Evolutionary conservation across 2,329 filamentous ascomycete genomes (phyloP).

Genomic region (Paecilomyces sp.): DNA sequence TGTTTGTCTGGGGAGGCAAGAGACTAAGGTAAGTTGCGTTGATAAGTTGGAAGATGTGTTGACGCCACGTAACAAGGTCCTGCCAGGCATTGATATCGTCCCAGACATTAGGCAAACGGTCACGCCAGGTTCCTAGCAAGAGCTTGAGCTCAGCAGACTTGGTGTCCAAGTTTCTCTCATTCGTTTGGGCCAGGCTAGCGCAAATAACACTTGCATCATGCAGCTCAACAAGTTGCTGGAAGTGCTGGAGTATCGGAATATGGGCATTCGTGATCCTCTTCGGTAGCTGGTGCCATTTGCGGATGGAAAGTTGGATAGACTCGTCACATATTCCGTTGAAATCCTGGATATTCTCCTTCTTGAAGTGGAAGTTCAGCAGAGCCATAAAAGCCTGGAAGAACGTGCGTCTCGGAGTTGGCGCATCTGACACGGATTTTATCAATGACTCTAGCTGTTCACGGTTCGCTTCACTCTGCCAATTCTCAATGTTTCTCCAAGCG

Average conservation of each 20-base stretch:
- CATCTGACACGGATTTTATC: slow-evolving; percentile 96
- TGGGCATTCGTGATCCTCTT: slow-evolving; percentile 90
- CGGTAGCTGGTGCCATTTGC: slow-evolving; percentile 98
- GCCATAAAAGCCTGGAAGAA: slow-evolving; percentile 99
- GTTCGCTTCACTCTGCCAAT: slow-evolving; percentile 81
- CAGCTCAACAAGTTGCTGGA: slow-evolving; percentile 94
- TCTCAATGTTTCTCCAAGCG: slow-evolving; percentile 90
- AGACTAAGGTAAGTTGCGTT: slow-evolving; percentile 87
- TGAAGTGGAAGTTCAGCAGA: slow-evolving; percentile 85
- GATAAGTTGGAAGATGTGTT: slow-evolving; percentile 97
- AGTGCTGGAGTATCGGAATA: slow-evolving; percentile 90
- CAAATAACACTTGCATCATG: slow-evolving; percentile 98
- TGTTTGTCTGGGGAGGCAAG: slow-evolving; percentile 71
- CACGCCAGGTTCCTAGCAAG: slow-evolving; percentile 88
- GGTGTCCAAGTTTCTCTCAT: slow-evolving; percentile 73
- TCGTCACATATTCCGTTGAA: slow-evolving; percentile 92
- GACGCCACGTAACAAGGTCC: slow-evolving; percentile 97
- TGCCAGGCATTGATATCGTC: slow-evolving; percentile 99
- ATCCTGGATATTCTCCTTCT: slow-evolving; percentile 70
- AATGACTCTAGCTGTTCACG: slow-evolving; percentile 85
- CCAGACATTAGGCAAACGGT: slow-evolving; percentile 94
- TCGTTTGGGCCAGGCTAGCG: slow-evolving; percentile 79
- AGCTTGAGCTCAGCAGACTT: slow-evolving; percentile 96
- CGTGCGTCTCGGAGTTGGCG: slow-evolving; percentile 82
- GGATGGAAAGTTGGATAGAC: slow-evolving; percentile 91